These are phyloP conservation scores for Immersiella caudata DNA, from an alignment of 495 filamentous ascomycete genomes.

Conservation along the genomic window DNA sequence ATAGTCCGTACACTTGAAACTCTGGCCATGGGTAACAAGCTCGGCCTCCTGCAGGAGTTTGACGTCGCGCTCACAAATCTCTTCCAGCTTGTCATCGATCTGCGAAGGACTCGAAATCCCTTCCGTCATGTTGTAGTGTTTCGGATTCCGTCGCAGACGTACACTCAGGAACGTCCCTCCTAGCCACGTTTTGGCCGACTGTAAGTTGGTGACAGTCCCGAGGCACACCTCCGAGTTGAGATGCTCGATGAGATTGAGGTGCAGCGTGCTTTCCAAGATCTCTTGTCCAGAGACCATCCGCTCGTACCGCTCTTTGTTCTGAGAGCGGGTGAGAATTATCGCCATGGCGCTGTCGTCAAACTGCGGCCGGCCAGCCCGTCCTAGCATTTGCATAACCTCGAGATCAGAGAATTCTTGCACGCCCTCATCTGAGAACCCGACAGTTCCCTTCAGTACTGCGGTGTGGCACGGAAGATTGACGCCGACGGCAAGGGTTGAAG, in stretches of 20 bases:
- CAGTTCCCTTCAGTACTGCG: constrained; percentile 89
- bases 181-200: constrained; percentile 82
- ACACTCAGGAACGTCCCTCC: constrained; percentile 85
- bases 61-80: constrained; percentile 82
- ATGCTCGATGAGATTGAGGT: constrained; percentile 87
- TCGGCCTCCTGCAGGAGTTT: constrained; percentile 63
- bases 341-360: constrained; percentile 85
- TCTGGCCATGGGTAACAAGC: constrained; percentile 56
- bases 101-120: constrained; percentile 45
- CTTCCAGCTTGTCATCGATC: constrained; percentile 71
- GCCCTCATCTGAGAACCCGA: constrained; percentile 65
- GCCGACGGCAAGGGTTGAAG: constrained; percentile 89
- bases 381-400: constrained; percentile 98
- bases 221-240: constrained; percentile 92
- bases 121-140: constrained; percentile 72
- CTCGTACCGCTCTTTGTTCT: constrained; percentile 74
- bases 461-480: constrained; percentile 93
- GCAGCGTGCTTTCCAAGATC: constrained; percentile 83
- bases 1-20: constrained; percentile 70
- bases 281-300: constrained; percentile 82
- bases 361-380: constrained; percentile 89
- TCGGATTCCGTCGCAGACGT: constrained; percentile 76
- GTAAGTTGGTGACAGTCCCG: constrained; percentile 70
- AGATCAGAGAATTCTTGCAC: constrained; percentile 83
- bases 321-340: constrained; percentile 78